Evolutionary conservation across 495 filamentous ascomycete genomes (phyloP), one percentile per base, ranked within the genome.

Genomic region (Hyaloscypha bicolor): DNA sequence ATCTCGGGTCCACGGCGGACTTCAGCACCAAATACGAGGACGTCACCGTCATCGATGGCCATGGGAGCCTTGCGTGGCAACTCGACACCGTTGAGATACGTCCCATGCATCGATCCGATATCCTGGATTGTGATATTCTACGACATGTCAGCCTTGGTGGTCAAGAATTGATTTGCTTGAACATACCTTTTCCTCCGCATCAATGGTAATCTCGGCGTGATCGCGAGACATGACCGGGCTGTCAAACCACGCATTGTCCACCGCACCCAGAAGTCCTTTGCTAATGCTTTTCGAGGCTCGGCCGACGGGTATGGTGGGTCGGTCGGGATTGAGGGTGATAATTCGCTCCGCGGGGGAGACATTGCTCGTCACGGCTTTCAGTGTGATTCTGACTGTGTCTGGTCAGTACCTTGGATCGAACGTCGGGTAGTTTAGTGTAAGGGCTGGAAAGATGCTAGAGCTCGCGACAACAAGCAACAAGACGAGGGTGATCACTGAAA

Each of bases 171-270:
- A 55, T 14, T 37, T 37, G 45, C 21, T 21, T 12, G 31, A 19
- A 59, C 78, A 55, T 69, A 88, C 87, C 74, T 81, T 77, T 4
- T 74, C 65, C 1, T 83, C 73, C 4, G 77, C 42, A 51, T 80
- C 73, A 12, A 82, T 77, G 12, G 72, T 65, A 9, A 96, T 71
- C 60, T 83, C 77, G 12, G 92, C 93, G 79, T 97, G 93, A 11
- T 85, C 75, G 33, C 93, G 83, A 32, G 91, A 95, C 83, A 97
- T 90, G 30, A 96, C 91, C 0, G 91, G 86, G 71, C 87, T 93
- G 37, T 93, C 86, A 67, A 93, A 92, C 82, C 86, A 91, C 11
- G 81, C 89, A 78, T 96, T 97, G 62, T 88, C 75, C 3, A 51
- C 39, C 30, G 75, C 73, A 19, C 83, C 78, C 9, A 76, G 48